Evolutionary conservation across 345 rosid species (phyloP), one percentile per base, ranked within the genome.

Genomic region (Geranium rotundifolium): DNA sequence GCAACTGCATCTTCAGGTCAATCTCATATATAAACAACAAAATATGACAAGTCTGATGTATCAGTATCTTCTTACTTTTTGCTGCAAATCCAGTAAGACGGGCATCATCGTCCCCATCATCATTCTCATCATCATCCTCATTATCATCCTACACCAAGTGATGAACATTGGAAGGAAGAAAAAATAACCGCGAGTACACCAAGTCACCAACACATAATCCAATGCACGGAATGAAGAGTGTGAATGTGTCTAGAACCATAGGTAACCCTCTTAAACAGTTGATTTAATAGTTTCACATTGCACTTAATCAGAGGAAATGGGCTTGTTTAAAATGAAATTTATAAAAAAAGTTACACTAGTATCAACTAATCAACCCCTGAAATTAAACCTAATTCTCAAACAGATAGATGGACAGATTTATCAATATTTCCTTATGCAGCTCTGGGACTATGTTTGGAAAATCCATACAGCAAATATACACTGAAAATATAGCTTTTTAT

Each of bases 11-110:
- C 52, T 9, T 46, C 52, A 14, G 52, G 52, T 46, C 15, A 46
- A 46, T 3, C 13, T 46, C 15, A 46, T 1, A 46, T 46, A 16
- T 14, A 46, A 46, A 46, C 52, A 46, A 46, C 52, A 46, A 46
- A 46, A 14, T 46, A 46, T 46, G 52, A 12, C 14, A 46, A 46
- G 16, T 46, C 52, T 2, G 13, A 46, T 46, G 10, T 46, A 46
- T 4, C 6, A 34, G 6, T 34, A 46, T 46, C 52, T 46, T 37
- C 81, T 77, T 81, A 90, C 97, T 75, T 72, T 85, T 85, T 0
- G 84, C 80, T 31, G 78, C 77, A 61, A 85, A 69, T 61, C 80
- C 82, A 10, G 72, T 69, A 16, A 68, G 77, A 8, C 63, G 62
- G 29, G 60, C 70, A 18, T 79, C 83, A 52, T 81, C 79, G 1